Base-by-base conservation (phyloP, 2,329 filamentous ascomycete genomes). In the Westerdykella ornata region DNA sequence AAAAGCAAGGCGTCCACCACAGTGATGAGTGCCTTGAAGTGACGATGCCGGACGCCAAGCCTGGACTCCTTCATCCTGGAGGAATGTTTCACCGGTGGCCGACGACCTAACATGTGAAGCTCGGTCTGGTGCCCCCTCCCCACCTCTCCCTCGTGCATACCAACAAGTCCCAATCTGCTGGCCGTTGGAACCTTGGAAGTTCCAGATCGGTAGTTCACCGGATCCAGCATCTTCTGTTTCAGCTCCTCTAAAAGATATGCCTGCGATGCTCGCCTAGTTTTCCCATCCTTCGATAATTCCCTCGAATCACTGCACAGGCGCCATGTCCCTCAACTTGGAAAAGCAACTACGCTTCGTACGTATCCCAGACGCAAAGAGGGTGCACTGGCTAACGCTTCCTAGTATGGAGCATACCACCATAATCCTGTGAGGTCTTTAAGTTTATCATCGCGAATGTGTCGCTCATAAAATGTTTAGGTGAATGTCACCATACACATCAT, bases 351-450 rank as follows among this genome's bases (percentile, higher is more conserved):
- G 13, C n/a, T 36, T 33, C 17, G 15, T 29, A 37, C n/a, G 20
- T 16, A 16, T n/a, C 16, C 35, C 44, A 22, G 20, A 18, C 2
- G 20, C 16, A 15, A 19, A 11, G 14, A 5, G 11, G 28, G 19
- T 9, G 34, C 19, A 37, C 29, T 14, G 37, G 38, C 45, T 48
- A 44, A 55, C 45, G 12, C 15, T 38, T 8, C 17, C 9, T 52
- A 92, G 86, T 92, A 92, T 72, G 86, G 85, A 64, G 78, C 84
- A 44, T 90, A 92, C 62, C 86, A 92, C 68, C 80, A 85, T 60
- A 82, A 90, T 67, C 69, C 77, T 35, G 77, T 83, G 71, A 43
- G 68, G 48, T 43, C 39, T 33, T 43, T 41, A 46, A 34, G 8
- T 5, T n/a, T 33, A 15, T 14, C 29, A 20, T 34, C 29, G 37